Conservation (phyloP, 2,329 filamentous ascomycete genomes). For the Penicillium polonicum region DNA sequence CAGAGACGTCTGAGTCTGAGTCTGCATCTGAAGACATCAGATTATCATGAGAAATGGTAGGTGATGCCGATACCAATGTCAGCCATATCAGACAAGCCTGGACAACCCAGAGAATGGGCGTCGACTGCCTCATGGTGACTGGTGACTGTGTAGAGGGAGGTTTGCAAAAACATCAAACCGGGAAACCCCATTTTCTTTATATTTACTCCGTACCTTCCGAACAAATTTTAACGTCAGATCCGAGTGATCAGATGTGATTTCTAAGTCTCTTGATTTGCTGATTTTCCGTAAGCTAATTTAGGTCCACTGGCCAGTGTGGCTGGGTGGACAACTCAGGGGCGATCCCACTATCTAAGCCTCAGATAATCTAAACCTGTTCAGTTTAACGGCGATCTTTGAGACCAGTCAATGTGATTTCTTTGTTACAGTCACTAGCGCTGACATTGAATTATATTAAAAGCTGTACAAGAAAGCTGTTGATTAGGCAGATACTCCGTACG, state of each 20-base stretch:
- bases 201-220: neutral
- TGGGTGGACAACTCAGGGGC: slow-evolving; percentile 1
- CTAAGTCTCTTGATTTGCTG: neutral
- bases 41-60: neutral
- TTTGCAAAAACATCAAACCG: neutral
- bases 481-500: neutral
- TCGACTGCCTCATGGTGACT: slow-evolving; percentile 7
- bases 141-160: neutral
- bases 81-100: slow-evolving; percentile 9
- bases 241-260: neutral
- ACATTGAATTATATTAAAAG: neutral
- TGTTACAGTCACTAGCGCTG: neutral
- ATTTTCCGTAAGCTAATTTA: neutral
- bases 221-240: slow-evolving; percentile 3
- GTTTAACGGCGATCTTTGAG: neutral
- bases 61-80: neutral
- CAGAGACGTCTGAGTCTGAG: neutral
- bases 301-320: neutral
- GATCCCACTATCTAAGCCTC: slow-evolving; percentile 1
- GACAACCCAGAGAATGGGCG: slow-evolving; percentile 8
- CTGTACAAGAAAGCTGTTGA: neutral
- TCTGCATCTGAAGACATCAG: neutral
- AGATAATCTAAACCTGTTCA: neutral
- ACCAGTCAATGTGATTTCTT: neutral
- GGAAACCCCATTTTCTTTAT: slow-evolving; percentile 4